phyloP scores from a whole-genome alignment of 306 rosid genomes.

The Cucurbita ficifolia region DNA sequence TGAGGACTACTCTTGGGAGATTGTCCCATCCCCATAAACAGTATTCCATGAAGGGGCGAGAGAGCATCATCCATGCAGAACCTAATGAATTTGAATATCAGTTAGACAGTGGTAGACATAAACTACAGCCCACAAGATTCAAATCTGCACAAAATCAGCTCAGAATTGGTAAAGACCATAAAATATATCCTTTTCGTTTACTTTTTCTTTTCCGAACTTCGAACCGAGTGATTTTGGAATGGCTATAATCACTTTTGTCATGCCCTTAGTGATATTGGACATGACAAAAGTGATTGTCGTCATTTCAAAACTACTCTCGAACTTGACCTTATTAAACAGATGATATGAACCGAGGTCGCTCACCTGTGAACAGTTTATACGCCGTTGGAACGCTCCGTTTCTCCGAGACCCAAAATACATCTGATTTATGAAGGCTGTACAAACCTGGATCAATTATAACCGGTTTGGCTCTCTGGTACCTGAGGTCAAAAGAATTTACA shows the following conservation, averaged over 20 bases:
- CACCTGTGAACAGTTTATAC: constrained; percentile 57
- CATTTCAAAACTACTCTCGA: not conserved
- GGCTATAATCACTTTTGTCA: too few species aligned
- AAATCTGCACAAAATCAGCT: not conserved
- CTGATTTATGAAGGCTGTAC: constrained; percentile 46
- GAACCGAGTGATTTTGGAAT: too few species aligned
- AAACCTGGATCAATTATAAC: constrained; percentile 70
- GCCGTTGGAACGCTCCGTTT: constrained; percentile 58
- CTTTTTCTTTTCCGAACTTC: not conserved
- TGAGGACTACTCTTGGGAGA: constrained; percentile 60
- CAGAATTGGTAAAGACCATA: not conserved
- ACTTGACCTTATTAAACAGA: not conserved
- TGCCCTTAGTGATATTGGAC: too few species aligned
- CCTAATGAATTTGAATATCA: constrained; percentile 26
- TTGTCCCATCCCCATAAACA: constrained; percentile 81
- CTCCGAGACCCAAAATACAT: constrained; percentile 60
- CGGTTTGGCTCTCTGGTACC: constrained; percentile 66
- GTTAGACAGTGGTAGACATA: not conserved
- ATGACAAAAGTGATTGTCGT: too few species aligned
- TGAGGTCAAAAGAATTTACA: constrained; percentile 13
- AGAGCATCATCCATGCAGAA: constrained; percentile 90
- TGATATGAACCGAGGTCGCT: not conserved
- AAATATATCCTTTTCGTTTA: not conserved
- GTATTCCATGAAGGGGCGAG: constrained; percentile 52
- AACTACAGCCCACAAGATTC: not conserved